These are phyloP conservation scores for Ceratocystis diversiconidia DNA, from an alignment of 2,329 filamentous ascomycete genomes.

Conservation along the genomic window DNA sequence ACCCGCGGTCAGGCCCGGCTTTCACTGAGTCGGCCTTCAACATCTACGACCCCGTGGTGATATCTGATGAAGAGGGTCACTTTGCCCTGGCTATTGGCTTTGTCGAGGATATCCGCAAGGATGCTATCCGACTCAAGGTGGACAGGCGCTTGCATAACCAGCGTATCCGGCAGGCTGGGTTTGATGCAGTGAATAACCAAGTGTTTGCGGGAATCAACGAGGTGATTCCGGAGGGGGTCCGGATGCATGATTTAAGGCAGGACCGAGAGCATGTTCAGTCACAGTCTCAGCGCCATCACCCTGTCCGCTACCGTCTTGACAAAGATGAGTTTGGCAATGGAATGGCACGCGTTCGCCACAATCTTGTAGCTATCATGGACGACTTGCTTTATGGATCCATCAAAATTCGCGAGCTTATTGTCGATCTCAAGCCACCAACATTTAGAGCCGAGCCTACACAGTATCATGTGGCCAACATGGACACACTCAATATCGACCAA, in stretches of 20 bases:
- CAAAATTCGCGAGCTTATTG: slow-evolving; percentile 63
- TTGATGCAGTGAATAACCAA: slow-evolving; percentile 65
- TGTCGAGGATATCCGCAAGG: slow-evolving; percentile 61
- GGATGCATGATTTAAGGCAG: background rate
- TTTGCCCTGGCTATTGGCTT: slow-evolving; percentile 91
- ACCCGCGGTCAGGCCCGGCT: slow-evolving; percentile 49
- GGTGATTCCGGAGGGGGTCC: slow-evolving; percentile 29
- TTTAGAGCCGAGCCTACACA: slow-evolving; percentile 56
- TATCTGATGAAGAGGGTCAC: slow-evolving; percentile 89
- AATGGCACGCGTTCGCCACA: slow-evolving; percentile 89
- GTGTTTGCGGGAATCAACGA: slow-evolving; percentile 88
- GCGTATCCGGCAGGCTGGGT: slow-evolving; percentile 58
- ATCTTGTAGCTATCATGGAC: slow-evolving; percentile 83
- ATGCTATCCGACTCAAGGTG: slow-evolving; percentile 72
- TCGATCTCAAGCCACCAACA: slow-evolving; percentile 57
- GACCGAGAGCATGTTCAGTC: background rate
- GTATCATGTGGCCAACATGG: slow-evolving; percentile 43
- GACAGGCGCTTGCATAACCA: slow-evolving; percentile 82
- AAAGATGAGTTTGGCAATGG: slow-evolving; percentile 98
- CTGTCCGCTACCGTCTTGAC: slow-evolving; percentile 69
- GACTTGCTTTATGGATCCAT: slow-evolving; percentile 55
- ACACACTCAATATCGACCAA: slow-evolving; percentile 76
- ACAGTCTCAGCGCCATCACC: background rate
- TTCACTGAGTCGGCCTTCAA: slow-evolving; percentile 83
- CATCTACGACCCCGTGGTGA: slow-evolving; percentile 82